Conservation (phyloP, 768 basidiomycete genomes). For the Kwoniella shandongensis region DNA sequence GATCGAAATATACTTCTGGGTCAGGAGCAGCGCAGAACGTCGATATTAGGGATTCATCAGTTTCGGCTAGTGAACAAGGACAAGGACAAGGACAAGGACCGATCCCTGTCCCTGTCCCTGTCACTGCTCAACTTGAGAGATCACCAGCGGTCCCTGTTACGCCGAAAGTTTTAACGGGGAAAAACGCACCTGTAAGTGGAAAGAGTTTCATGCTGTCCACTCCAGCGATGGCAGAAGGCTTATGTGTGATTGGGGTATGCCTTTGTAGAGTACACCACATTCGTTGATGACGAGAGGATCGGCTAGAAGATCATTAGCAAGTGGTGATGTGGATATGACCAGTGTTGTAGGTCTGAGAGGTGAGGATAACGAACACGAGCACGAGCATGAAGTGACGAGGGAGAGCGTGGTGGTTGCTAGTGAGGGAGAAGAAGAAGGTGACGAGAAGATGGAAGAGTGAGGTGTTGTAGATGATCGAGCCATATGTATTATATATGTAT, state of each 20-base stretch:
- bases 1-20: background rate
- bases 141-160: conserved; percentile 1
- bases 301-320: conserved; percentile 20
- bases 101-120: conserved; percentile 1
- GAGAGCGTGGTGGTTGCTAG: too few species aligned
- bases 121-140: conserved; percentile 1
- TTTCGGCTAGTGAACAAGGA: background rate
- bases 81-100: conserved; percentile 1
- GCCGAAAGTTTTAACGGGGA: conserved; percentile 27
- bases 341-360: background rate
- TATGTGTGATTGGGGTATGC: background rate
- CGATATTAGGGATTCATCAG: background rate
- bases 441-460: too few species aligned
- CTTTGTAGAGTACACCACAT: conserved; percentile 20
- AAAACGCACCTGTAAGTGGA: conserved; percentile 34
- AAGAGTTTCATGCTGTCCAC: background rate
- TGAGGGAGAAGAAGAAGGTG: too few species aligned
- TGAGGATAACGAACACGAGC: conserved; percentile 10
- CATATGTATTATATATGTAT: too few species aligned
- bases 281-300: conserved; percentile 20
- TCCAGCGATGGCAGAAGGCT: background rate
- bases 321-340: conserved; percentile 16
- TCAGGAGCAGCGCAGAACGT: background rate
- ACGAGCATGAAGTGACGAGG: conserved; percentile 16
- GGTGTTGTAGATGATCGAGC: too few species aligned